phyloP scores from a whole-genome alignment of 768 basidiomycete genomes.

The Russula sp. region DNA sequence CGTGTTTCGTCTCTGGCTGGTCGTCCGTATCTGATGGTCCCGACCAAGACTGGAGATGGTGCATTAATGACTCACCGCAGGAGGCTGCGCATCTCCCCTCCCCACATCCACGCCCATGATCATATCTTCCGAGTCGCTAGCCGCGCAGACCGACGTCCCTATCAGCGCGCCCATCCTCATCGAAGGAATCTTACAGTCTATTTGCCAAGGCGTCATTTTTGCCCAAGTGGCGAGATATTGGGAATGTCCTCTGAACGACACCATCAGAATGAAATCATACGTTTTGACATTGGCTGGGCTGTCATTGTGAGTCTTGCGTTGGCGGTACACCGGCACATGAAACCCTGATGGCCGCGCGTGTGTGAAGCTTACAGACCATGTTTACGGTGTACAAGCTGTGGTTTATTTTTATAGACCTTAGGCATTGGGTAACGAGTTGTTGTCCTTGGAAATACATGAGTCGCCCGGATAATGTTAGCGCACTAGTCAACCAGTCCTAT shows the following conservation, averaged over 20 bases:
- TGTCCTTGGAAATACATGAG: neutral
- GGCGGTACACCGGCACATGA: neutral
- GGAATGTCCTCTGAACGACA: constrained; percentile 46
- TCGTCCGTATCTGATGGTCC: neutral
- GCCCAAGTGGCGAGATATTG: constrained; percentile 38
- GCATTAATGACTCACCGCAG: neutral
- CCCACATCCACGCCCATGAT: constrained; percentile 5
- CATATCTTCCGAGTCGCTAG: neutral
- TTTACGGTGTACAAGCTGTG: constrained; percentile 35
- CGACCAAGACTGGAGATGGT: constrained; percentile 4
- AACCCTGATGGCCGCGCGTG: neutral
- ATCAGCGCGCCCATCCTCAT: constrained; percentile 43
- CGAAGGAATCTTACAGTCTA: constrained; percentile 47
- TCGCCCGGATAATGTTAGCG: constrained; percentile 1
- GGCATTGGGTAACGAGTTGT: constrained; percentile 31
- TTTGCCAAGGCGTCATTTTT: constrained; percentile 42
- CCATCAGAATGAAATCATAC: constrained; percentile 43
- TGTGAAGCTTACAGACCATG: constrained; percentile 34
- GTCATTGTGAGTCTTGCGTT: constrained; percentile 42
- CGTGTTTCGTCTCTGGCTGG: constrained; percentile 3
- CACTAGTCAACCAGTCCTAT: constrained; percentile 39
- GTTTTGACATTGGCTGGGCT: constrained; percentile 42
- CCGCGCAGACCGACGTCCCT: constrained; percentile 15
- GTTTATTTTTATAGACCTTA: constrained; percentile 31
- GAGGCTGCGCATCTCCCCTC: too few relatives aligned